Conservation (phyloP, 176 grass and related monocot species). For the Phyllostachys edulis region DNA sequence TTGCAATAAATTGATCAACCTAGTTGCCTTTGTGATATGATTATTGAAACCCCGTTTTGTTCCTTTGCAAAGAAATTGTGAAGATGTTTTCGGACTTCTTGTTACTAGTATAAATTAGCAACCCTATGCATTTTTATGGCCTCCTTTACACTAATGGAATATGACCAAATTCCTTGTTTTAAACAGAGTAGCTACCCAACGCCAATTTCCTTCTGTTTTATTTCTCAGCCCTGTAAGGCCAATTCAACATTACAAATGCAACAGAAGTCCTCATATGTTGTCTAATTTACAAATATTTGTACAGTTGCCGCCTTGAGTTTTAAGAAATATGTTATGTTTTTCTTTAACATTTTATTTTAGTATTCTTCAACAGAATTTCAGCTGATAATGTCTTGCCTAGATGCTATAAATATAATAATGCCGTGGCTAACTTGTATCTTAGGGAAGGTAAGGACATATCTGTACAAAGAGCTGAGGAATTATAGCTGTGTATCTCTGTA, state of each 20-base stretch:
- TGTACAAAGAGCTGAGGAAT: not conserved
- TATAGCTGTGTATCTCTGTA: not conserved
- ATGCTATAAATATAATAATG: not conserved
- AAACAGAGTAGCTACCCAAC: not conserved
- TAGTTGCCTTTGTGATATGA: not conserved
- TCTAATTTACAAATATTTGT: not conserved
- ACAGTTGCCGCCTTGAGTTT: not conserved
- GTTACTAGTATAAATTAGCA: not conserved
- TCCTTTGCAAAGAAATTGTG: not conserved
- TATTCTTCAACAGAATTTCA: not conserved
- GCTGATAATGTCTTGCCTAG: not conserved
- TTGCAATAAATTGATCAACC: not conserved
- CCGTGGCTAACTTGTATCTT: not conserved
- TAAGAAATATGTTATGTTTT: not conserved
- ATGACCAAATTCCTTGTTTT: not conserved
- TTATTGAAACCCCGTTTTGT: not conserved
- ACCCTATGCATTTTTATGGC: not conserved
- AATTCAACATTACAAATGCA: not conserved
- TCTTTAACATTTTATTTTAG: not conserved
- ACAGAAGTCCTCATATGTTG: not conserved
- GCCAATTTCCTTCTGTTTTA: no score
- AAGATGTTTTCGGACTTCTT: not conserved
- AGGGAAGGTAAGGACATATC: not conserved
- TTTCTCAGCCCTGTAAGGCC: no score
- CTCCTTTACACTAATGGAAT: not conserved